Base-by-base conservation (phyloP, 345 rosid genomes). In the Brassica carinata region DNA sequence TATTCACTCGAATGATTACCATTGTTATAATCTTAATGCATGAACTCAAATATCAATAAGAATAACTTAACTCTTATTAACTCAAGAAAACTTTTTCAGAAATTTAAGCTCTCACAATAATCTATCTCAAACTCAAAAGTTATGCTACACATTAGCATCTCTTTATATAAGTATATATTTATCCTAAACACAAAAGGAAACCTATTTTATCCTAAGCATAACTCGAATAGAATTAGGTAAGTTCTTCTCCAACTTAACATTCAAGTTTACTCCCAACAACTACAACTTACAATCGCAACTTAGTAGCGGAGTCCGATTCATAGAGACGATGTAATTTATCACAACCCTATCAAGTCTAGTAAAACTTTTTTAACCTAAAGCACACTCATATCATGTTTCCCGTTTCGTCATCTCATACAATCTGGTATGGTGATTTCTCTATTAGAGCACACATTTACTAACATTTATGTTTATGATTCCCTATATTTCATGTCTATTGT, bases 1-100 rank as follows among this genome's bases (percentile, higher is more conserved):
- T 89, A 85, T 83, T 34, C 74, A n/a, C 87, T 78, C 26, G 85
- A 90, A 84, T 90, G 96, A 27, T 27, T 27, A 27, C 30, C 4
- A 27, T 27, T 27, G 30, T 27, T 27, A 27, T 27, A 27, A 27
- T 27, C 30, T 27, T 4, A 27, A 27, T 27, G 30, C 4, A 27
- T 27, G 30, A 27, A 27, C 30, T 27, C 30, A 27, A 27, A 27
- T 3, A 27, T 27, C 30, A 27, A 27, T 27, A 27, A 27, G 30
- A 27, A 27, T 27, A 27, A 27, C 30, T 27, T 4, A 27, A 27
- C 30, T 27, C 30, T 27, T 27, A 27, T 27, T 27, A 27, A 27
- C 30, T 27, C 30, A 3, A 27, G 30, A 27, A 27, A 27, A 27
- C 30, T 27, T 27, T 27, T 27, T 27, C 30, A 27, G 4, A 27